These are phyloP conservation scores for Brassica juncea DNA, from an alignment of 345 rosid genomes.

Conservation along the genomic window DNA sequence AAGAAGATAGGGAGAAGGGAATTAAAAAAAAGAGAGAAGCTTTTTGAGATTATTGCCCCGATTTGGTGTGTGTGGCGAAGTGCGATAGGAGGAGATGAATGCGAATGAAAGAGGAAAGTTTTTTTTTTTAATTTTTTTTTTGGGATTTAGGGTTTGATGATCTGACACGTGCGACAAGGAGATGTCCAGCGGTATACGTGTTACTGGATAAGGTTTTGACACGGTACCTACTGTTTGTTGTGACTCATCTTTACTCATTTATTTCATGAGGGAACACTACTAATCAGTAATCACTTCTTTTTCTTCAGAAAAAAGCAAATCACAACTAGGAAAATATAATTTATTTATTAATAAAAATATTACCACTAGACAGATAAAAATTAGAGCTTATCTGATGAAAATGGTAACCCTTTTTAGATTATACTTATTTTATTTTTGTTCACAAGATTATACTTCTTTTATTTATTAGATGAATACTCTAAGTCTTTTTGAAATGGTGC, in stretches of 20 bases:
- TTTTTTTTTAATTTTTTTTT: neutral
- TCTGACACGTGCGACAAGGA: slow-evolving; percentile 65
- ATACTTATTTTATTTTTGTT: too few relatives aligned
- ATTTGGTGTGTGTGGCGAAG: slow-evolving; percentile 49
- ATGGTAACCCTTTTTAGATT: neutral
- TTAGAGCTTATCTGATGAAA: neutral
- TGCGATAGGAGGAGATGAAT: slow-evolving; percentile 45
- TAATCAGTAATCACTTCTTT: neutral
- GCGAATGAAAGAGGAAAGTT: slow-evolving; percentile 34
- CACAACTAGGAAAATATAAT: neutral
- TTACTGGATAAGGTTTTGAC: slow-evolving; percentile 56
- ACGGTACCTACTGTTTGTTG: neutral
- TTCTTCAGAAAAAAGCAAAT: too few relatives aligned
- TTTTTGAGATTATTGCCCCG: slow-evolving; percentile 30
- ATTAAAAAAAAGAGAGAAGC: neutral
- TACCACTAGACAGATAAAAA: neutral
- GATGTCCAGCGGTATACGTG: slow-evolving; percentile 67
- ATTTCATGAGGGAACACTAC: neutral
- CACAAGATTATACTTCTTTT: too few relatives aligned
- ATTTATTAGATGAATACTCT: neutral
- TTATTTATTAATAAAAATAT: too few relatives aligned
- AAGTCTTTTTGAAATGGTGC: neutral
- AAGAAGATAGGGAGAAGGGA: neutral
- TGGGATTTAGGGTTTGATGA: slow-evolving; percentile 62
- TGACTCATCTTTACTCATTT: neutral